These are phyloP conservation scores for Solanum tarijense DNA, from an alignment of 257 asterid species.

Conservation along the genomic window DNA sequence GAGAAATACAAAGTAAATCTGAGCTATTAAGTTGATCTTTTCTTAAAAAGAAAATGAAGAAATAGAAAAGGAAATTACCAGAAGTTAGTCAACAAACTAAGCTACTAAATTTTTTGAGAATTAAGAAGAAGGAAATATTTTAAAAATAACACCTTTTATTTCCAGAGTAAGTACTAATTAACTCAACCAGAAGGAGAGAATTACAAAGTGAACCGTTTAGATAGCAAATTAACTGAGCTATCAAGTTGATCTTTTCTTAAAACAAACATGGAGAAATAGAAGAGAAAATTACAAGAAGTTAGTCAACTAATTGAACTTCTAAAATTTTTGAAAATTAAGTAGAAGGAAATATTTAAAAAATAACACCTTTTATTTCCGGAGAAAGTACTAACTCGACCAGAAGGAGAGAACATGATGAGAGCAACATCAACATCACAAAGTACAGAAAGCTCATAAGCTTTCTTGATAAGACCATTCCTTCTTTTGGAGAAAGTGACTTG, in stretches of 20 bases:
- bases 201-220: background rate
- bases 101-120: fast-evolving
- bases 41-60: fast-evolving
- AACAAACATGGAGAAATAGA: fast-evolving
- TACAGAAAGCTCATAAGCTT: constrained; percentile 96
- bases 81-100: fast-evolving
- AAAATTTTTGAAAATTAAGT: fast-evolving
- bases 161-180: no score
- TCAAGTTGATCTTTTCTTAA: background rate
- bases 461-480: constrained; percentile 88
- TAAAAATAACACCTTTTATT: background rate
- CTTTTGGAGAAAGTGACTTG: constrained; percentile 98
- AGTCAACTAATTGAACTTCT: fast-evolving
- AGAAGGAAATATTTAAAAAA: background rate
- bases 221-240: background rate
- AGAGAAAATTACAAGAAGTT: no score
- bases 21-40: background rate
- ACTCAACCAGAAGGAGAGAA: no score
- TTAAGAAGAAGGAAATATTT: no score
- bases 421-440: constrained; percentile 97
- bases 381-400: constrained; percentile 75
- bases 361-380: constrained; percentile 48
- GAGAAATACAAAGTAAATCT: background rate
- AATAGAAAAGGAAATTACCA: no score
- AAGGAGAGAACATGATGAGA: constrained; percentile 91